These are phyloP conservation scores for Fusarium anguioides DNA, from an alignment of 2,329 filamentous ascomycete genomes.

Conservation along the genomic window DNA sequence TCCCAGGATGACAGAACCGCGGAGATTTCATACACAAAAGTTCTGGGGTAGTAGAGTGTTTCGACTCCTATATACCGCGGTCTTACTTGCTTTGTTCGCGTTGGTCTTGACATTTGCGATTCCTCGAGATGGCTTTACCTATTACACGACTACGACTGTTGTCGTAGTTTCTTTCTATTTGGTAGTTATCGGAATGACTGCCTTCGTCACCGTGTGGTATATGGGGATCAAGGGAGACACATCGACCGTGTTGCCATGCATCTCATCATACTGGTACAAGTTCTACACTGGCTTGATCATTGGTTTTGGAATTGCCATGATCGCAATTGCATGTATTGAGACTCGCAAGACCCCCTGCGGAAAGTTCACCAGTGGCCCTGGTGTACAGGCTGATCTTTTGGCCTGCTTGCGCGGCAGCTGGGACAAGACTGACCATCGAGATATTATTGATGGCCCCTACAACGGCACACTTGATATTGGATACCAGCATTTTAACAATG, in stretches of 20 bases:
- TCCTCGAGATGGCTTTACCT: accelerated
- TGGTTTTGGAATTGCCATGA: not conserved
- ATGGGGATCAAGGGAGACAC: not conserved
- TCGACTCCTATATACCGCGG: not conserved
- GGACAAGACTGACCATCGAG: not conserved
- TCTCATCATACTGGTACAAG: constrained; percentile 7
- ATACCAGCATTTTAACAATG: not conserved
- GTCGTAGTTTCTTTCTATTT: not conserved
- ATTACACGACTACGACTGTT: constrained; percentile 7
- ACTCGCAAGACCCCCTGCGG: constrained; percentile 17
- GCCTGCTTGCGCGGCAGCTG: not conserved
- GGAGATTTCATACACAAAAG: not conserved
- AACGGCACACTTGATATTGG: not conserved
- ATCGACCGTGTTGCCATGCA: constrained; percentile 5
- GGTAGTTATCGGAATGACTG: not conserved
- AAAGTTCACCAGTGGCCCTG: constrained; percentile 15
- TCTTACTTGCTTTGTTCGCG: not conserved
- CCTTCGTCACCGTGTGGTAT: not conserved
- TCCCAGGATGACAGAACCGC: not conserved
- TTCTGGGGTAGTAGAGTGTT: not conserved
- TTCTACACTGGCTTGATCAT: not conserved
- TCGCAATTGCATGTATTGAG: constrained; percentile 11
- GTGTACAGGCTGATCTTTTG: not conserved
- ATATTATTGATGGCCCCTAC: not conserved
- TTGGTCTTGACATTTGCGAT: not conserved